Percentiles rank a stretch among this genome's conserved stretches.
Evolutionary conservation across 1,284 basidiomycete species (phyloP).

Genomic region (Trametes versicolor): DNA sequence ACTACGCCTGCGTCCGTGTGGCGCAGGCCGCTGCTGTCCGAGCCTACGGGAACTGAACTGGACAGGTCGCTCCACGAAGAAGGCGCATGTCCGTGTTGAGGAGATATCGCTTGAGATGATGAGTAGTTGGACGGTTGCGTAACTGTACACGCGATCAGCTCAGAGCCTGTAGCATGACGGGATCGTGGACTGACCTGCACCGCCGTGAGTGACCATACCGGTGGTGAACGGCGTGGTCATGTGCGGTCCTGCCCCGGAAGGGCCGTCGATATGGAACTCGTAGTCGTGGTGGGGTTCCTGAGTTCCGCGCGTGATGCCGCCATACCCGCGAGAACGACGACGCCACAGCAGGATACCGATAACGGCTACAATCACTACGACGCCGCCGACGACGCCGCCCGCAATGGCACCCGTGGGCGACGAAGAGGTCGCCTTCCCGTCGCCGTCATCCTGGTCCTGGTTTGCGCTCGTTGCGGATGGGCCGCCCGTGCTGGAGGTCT

Average conservation of each 20-base stretch:
- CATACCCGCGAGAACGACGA: neutral
- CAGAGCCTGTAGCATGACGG: too few relatives aligned
- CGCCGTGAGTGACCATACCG: neutral
- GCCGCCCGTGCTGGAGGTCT: neutral
- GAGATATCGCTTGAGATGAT: neutral
- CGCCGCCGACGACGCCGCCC: constrained; percentile 14
- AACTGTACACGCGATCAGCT: neutral
- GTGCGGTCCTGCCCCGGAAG: neutral
- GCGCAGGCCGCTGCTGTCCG: constrained; percentile 8
- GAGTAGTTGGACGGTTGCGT: neutral
- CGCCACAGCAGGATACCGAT: constrained; percentile 13
- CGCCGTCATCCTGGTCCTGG: neutral
- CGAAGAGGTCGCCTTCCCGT: neutral
- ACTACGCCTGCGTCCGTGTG: constrained; percentile 27
- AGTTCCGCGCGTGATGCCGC: constrained; percentile 5
- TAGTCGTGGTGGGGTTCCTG: constrained; percentile 10
- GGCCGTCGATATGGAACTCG: constrained; percentile 1
- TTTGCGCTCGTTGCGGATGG: neutral
- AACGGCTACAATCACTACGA: constrained; percentile 6
- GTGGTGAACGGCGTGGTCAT: neutral
- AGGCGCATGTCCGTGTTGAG: neutral
- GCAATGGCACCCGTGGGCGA: constrained; percentile 13
- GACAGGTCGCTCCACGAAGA: constrained; percentile 12
- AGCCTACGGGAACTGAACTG: neutral
- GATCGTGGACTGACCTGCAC: neutral